Evolutionary conservation across 306 rosid species (phyloP).

Genomic region (Parietaria judaica): DNA sequence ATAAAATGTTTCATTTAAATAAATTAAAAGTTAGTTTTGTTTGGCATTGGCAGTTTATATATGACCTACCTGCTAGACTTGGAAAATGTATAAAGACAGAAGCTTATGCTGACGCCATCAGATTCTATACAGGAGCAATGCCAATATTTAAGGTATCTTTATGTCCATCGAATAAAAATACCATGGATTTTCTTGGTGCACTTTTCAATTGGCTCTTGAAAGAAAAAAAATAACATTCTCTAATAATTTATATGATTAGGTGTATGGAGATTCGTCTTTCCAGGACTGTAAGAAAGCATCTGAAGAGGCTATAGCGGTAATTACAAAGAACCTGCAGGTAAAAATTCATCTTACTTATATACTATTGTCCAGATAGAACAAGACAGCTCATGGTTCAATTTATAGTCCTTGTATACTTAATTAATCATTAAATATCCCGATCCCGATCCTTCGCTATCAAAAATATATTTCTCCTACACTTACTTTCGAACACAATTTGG

Average conservation of each 20-base stretch:
- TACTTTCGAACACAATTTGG: not conserved
- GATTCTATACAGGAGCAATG: conserved; percentile 82
- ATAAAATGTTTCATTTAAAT: no score
- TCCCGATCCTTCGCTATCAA: not conserved
- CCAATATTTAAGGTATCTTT: conserved; percentile 75
- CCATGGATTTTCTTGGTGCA: conserved; percentile 12
- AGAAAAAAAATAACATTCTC: conserved; percentile 20
- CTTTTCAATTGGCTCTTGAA: not conserved
- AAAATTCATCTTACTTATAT: conserved; percentile 11
- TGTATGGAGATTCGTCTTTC: conserved; percentile 88
- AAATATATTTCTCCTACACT: not conserved
- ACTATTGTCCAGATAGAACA: not conserved
- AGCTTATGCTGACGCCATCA: conserved; percentile 87
- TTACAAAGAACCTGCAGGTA: conserved; percentile 75
- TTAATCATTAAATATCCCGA: no score
- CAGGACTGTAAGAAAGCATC: conserved; percentile 84
- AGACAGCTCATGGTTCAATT: not conserved
- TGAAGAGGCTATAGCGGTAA: conserved; percentile 70
- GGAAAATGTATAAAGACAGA: conserved; percentile 80
- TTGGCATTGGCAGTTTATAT: conserved; percentile 69
- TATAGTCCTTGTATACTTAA: no score
- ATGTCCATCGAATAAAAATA: not conserved
- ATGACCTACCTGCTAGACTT: conserved; percentile 88
- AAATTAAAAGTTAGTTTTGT: not conserved
- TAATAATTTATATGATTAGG: conserved; percentile 35